Conservation (phyloP, 106 monocot genomes). For the Alisma plantagoaquatica region DNA sequence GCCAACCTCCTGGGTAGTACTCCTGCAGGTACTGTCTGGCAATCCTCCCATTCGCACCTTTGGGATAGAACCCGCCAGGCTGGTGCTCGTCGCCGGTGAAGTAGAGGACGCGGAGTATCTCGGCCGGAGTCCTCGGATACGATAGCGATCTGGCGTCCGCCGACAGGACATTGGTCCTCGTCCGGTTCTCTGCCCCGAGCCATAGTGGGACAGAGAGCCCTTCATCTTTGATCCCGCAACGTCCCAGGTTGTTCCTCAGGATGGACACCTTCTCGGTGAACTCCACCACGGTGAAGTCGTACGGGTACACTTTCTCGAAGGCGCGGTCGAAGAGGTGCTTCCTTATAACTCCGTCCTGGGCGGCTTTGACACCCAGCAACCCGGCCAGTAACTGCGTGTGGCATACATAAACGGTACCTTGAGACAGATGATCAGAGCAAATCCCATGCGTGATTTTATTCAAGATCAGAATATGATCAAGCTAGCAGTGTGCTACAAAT, state of each 20-base stretch:
- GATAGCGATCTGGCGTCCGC: constrained; percentile 42
- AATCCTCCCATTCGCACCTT: too few relatives aligned
- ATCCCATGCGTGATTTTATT: not conserved
- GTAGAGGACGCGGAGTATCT: too few relatives aligned
- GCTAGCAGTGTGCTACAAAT: too few relatives aligned
- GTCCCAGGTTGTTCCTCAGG: constrained; percentile 43
- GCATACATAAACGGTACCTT: too few relatives aligned
- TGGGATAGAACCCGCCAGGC: too few relatives aligned
- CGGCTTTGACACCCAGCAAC: constrained; percentile 60
- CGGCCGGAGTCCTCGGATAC: too few relatives aligned
- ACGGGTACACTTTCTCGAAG: constrained; percentile 27
- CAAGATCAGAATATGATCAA: not conserved
- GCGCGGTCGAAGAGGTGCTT: constrained; percentile 29
- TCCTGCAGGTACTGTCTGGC: too few relatives aligned
- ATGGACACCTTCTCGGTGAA: constrained; percentile 40
- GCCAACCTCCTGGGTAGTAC: too few relatives aligned
- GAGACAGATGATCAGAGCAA: not conserved
- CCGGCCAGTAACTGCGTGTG: constrained; percentile 42
- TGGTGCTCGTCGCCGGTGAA: too few relatives aligned
- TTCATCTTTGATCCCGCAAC: constrained; percentile 53
- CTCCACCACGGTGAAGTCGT: constrained; percentile 44
- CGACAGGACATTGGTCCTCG: constrained; percentile 41
- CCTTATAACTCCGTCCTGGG: constrained; percentile 61
- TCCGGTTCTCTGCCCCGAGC: constrained; percentile 40
- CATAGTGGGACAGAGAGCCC: constrained; percentile 40